Percentiles rank a stretch among this genome's conserved stretches.
phyloP scores from a whole-genome alignment of 768 basidiomycete species.

The Leccinellum albellum region DNA sequence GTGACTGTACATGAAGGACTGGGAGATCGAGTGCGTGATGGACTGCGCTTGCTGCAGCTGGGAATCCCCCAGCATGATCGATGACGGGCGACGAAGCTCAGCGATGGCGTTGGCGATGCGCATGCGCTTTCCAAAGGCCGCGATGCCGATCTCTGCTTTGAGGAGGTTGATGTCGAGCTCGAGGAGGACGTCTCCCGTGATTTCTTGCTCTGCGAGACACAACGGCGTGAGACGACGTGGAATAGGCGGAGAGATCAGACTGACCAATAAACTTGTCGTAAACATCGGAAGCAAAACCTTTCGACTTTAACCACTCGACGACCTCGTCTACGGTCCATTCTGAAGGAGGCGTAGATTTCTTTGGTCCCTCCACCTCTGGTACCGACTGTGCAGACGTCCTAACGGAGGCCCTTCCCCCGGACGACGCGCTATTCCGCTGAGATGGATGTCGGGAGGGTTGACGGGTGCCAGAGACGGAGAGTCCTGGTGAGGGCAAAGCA shows the following conservation, averaged over 20 bases:
- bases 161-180: slow-evolving; percentile 90
- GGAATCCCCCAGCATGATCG: slow-evolving; percentile 52
- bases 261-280: slow-evolving; percentile 83
- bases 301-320: slow-evolving; percentile 77
- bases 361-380: slow-evolving; percentile 20
- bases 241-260: slow-evolving; percentile 20
- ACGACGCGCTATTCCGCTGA: slow-evolving; percentile 42
- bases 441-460: slow-evolving; percentile 32
- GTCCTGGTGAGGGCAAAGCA: slow-evolving; percentile 29
- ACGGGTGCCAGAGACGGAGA: slow-evolving; percentile 22
- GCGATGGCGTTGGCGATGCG: slow-evolving; percentile 90
- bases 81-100: slow-evolving; percentile 76
- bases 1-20: slow-evolving; percentile 31
- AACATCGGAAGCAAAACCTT: slow-evolving; percentile 81
- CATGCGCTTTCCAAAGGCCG: slow-evolving; percentile 91
- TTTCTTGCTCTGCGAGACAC: slow-evolving; percentile 81
- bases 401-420: slow-evolving; percentile 23
- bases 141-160: slow-evolving; percentile 90
- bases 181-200: slow-evolving; percentile 93
- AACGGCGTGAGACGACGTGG: not conserved
- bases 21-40: slow-evolving; percentile 24
- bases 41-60: slow-evolving; percentile 34
- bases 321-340: slow-evolving; percentile 91
- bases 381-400: slow-evolving; percentile 15
- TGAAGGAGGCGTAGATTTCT: slow-evolving; percentile 45